Evolutionary conservation across 768 basidiomycete genomes (phyloP), one percentile per base, ranked within the genome.

Genomic region (Russula griseocarnosa): DNA sequence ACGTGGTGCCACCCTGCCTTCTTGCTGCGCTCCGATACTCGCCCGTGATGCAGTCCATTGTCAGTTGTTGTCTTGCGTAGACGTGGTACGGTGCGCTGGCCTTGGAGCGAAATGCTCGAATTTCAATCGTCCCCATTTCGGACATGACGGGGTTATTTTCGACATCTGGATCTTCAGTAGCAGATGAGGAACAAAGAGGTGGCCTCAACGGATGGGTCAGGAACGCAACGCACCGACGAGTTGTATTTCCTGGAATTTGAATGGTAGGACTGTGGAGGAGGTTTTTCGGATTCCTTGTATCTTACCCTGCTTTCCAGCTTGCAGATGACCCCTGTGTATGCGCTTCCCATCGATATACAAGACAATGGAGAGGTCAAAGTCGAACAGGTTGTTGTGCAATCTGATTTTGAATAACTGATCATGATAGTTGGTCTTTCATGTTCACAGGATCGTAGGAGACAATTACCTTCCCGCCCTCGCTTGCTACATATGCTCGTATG

Each of bases 211-310:
- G n/a, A 22, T 7, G 13, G 6, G 2, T 18, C 3, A 11, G 6
- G 28, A 44, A n/a, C n/a, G n/a, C n/a, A 38, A 52, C 63, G 26
- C 50, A 65, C 63, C 63, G n/a, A 65, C 55, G 5, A 65, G 50
- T 24, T 60, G 30, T 30, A 65, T 24, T 34, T 65, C 59, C 10
- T 55, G 59, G 6, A 65, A 65, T 11, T 65, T 60, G 49, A 61
- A 65, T 18, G 63, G 59, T 28, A 65, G 50, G 49, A 56, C 13
- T 9, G 55, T 40, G 5, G 5, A 9, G 3, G 36, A 0, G 22
- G 16, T 10, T 28, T 40, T 55, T 22, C 40, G 49, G 18, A 60
- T 34, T 7, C 63, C 59, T 20, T 18, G 5, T 20, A 65, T 13
- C 9, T 44, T 40, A n/a, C 32, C 32, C 20, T 3, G 18, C 18